Conservation (phyloP, 176 grass and related monocot genomes). For the Pontederia paniculata region DNA sequence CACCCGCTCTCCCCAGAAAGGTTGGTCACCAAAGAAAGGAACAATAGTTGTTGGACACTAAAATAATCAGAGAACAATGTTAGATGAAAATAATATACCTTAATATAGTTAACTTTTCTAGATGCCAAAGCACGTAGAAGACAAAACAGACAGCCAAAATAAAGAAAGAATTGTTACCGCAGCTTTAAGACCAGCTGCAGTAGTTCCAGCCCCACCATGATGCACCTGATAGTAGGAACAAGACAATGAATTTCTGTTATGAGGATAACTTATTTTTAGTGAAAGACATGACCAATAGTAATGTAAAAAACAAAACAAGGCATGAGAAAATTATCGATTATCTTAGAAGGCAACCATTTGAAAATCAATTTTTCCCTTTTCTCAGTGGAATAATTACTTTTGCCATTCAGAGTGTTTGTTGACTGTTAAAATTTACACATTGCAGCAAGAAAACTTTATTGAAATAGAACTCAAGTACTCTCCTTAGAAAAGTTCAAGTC, state of each 20-base stretch:
- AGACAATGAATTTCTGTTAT: background rate
- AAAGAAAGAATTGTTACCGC: conserved; percentile 33
- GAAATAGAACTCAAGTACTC: no score
- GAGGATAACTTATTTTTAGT: no score
- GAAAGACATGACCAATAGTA: no score
- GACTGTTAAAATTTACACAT: no score
- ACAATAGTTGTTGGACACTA: conserved; percentile 96
- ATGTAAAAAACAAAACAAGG: no score
- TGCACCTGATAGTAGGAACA: conserved; percentile 49
- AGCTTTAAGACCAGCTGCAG: conserved; percentile 87
- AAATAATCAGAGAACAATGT: conserved; percentile 13
- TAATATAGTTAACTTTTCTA: background rate
- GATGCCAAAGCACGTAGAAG: background rate
- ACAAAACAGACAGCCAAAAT: background rate
- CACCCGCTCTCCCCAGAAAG: conserved; percentile 93
- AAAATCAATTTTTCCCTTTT: no score
- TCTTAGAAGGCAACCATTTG: no score
- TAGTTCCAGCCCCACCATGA: conserved; percentile 97
- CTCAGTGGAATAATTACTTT: no score
- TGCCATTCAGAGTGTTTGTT: no score
- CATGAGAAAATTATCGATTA: no score
- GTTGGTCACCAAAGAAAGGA: conserved; percentile 93
- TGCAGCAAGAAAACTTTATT: no score
- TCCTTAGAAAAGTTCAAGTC: no score
- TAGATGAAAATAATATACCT: background rate